Evolutionary conservation across 176 grass and related monocot species (phyloP).

Genomic region (Ampelocalamus luodianensis): DNA sequence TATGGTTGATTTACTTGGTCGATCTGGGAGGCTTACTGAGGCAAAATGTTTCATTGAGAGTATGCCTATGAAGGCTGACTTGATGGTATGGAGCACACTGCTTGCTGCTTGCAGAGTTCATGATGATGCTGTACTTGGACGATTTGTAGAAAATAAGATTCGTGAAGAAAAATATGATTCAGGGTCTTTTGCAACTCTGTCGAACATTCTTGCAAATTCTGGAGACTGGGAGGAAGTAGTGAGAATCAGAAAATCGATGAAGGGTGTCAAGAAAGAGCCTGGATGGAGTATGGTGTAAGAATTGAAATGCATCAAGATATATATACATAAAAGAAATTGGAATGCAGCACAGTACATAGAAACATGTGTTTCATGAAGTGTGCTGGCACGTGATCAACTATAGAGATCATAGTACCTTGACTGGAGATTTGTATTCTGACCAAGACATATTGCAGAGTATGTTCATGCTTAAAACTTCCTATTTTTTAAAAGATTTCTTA

Average conservation of each 20-base stretch:
- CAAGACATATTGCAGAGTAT: slow-evolving; percentile 28
- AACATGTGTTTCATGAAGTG: slow-evolving; percentile 19
- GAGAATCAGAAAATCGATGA: slow-evolving; percentile 68
- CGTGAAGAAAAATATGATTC: slow-evolving; percentile 57
- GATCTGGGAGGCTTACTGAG: slow-evolving; percentile 66
- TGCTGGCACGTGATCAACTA: background rate
- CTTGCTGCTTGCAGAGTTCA: slow-evolving; percentile 78
- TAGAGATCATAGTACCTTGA: background rate
- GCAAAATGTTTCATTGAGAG: slow-evolving; percentile 63
- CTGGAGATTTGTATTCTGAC: background rate
- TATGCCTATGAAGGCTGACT: slow-evolving; percentile 66
- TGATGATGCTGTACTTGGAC: slow-evolving; percentile 61
- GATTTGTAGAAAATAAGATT: slow-evolving; percentile 60
- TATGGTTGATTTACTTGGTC: slow-evolving; percentile 78
- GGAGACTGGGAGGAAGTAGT: slow-evolving; percentile 72
- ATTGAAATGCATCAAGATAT: slow-evolving; percentile 23
- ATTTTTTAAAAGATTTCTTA: slow-evolving; percentile 14
- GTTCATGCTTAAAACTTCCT: slow-evolving; percentile 12
- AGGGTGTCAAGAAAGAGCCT: slow-evolving; percentile 62
- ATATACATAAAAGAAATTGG: background rate
- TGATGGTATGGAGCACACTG: slow-evolving; percentile 74
- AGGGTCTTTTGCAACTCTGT: slow-evolving; percentile 59
- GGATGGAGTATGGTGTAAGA: slow-evolving; percentile 68
- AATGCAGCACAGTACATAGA: slow-evolving; percentile 19
- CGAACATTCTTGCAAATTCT: slow-evolving; percentile 63